phyloP scores from a whole-genome alignment of 352 stramenopile genomes.

The Thalassiosira mediterranea region DNA sequence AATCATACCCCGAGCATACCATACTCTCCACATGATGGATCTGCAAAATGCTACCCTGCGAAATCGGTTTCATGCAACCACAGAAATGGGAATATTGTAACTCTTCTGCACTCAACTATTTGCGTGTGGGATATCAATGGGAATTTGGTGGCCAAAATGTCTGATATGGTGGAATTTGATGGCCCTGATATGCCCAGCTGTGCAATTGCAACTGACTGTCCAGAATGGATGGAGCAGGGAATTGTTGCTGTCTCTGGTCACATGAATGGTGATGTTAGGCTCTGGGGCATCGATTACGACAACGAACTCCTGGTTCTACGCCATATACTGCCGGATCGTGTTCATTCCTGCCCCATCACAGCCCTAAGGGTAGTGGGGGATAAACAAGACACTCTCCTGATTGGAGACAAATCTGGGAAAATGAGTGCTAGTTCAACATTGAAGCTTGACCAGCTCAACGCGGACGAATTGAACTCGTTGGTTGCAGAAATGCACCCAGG shows the following conservation, averaged over 20 bases:
- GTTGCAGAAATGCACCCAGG: conserved; percentile 30
- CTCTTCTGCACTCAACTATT: conserved; percentile 74
- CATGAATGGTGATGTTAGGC: conserved; percentile 79
- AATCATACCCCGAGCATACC: conserved; percentile 44
- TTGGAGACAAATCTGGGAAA: conserved; percentile 82
- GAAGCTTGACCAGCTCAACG: conserved; percentile 72
- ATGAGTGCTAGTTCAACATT: conserved; percentile 77
- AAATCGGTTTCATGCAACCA: conserved; percentile 84
- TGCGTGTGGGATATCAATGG: conserved; percentile 85
- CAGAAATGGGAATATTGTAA: conserved; percentile 83
- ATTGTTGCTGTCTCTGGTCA: conserved; percentile 83
- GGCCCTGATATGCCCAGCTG: conserved; percentile 61
- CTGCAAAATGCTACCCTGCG: conserved; percentile 42
- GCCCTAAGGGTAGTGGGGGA: conserved; percentile 69
- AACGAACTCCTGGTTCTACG: conserved; percentile 58
- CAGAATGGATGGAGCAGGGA: conserved; percentile 83
- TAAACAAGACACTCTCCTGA: conserved; percentile 79
- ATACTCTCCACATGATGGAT: conserved; percentile 22
- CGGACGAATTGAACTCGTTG: conserved; percentile 30
- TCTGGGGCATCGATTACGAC: conserved; percentile 82
- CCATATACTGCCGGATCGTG: conserved; percentile 70
- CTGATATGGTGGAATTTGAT: conserved; percentile 51
- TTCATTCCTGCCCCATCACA: conserved; percentile 81
- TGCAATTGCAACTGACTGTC: conserved; percentile 80
- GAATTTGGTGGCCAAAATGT: conserved; percentile 71